Evolutionary conservation across 179 eudicot species (phyloP), one percentile per base, ranked within the genome.

Genomic region (Gypsophila paniculata): DNA sequence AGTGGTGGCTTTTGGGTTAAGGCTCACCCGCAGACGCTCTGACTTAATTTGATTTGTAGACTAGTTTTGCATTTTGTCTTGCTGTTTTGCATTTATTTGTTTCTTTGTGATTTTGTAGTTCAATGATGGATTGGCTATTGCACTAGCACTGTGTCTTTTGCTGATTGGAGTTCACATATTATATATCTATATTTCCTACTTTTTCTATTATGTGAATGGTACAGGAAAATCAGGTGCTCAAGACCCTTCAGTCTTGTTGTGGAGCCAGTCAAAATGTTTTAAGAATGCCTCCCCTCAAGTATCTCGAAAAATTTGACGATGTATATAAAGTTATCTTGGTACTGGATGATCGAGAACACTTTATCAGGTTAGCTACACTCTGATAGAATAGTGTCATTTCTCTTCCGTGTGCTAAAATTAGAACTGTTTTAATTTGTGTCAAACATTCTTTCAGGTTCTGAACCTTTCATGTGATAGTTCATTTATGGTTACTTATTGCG

Each of bases 331-430:
- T 95, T 42, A 70, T 95, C 69, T 65, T 95, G 85, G 76, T 92
- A 75, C 72, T 95, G 82, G 99, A 95, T 76, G 80, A 87, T 42
- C 88, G 96, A 21, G 99, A 95, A 80, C 84, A 87, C 60, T 95
- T 95, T 83, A 75, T 86, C 65, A 78, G 90, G 99, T 94, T 72
- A 79, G 95, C 79, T 68, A 26, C 69, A 49, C 49, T 77, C 11
- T 71, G 51, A 17, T 17, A 39, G 26, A 23, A 39, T 11, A 67
- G 5, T 49, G 23, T 32, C 60, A 68, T 49, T 68, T 51, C 59
- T 0, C 49, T 21, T 44, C 12, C 25, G 5, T 4, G 11, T 38
- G 49, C 34, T 22, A 7, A 25, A 32, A 63, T 2, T 36, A 18
- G 39, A 34, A 8, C 51, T 65, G 69, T 19, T 44, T 65, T 23